These are phyloP conservation scores for Lycium ferocissimum DNA, from an alignment of 257 asterid genomes.

Conservation along the genomic window DNA sequence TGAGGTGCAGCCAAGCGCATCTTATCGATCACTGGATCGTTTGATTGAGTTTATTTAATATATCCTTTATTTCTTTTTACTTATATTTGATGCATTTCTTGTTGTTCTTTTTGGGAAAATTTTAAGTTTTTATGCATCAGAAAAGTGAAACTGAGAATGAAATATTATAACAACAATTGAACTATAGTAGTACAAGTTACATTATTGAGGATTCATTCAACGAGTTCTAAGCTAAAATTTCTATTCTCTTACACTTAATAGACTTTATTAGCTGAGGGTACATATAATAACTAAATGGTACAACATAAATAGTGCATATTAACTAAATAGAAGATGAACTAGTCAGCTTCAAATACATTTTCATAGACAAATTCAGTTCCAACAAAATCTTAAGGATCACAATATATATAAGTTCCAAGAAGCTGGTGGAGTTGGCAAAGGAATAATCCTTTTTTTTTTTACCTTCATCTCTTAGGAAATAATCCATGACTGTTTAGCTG, in stretches of 20 bases:
- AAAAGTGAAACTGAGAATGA: background rate
- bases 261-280: slow-evolving; percentile 3
- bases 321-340: background rate
- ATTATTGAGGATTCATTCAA: background rate
- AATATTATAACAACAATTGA: background rate
- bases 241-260: background rate
- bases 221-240: background rate
- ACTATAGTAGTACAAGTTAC: background rate
- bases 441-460: background rate
- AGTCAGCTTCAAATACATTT: background rate
- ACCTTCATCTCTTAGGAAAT: slow-evolving; percentile 9
- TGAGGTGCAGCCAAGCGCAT: slow-evolving; percentile 32
- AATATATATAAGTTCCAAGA: background rate
- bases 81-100: background rate
- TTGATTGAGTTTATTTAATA: slow-evolving; percentile 4
- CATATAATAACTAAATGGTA: background rate
- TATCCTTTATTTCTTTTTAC: background rate
- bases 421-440: background rate
- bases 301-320: background rate
- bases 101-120: background rate
- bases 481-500: slow-evolving; percentile 57
- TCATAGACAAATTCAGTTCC: background rate
- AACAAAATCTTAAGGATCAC: background rate
- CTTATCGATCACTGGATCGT: background rate
- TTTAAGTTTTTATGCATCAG: background rate